Conservation (phyloP, 306 rosid species). For the Quercus aquifolioides region DNA sequence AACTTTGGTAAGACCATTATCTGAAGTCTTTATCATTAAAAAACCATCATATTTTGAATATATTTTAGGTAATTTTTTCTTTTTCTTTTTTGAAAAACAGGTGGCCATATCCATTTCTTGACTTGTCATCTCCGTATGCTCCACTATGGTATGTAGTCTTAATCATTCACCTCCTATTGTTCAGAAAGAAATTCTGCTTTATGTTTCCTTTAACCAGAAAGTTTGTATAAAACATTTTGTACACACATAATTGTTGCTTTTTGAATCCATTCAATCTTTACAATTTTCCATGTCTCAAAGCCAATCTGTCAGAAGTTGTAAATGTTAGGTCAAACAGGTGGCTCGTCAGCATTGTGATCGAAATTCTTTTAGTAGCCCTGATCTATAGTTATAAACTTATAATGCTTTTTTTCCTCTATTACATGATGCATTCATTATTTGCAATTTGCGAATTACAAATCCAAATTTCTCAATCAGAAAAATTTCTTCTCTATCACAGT, state of each 20-base stretch:
- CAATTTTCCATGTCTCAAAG: neutral
- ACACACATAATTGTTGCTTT: neutral
- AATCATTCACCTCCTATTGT: neutral
- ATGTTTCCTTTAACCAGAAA: neutral
- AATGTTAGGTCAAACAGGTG: neutral
- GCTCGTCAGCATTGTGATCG: neutral
- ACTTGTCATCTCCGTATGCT: constrained; percentile 72
- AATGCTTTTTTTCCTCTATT: neutral
- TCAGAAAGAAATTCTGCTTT: neutral
- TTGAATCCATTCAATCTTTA: neutral
- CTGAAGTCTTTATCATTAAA: neutral
- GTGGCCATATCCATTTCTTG: constrained; percentile 99
- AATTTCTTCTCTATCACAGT: neutral
- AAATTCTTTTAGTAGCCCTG: neutral
- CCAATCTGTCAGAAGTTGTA: neutral
- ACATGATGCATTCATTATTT: neutral
- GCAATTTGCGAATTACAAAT: neutral
- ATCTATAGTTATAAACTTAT: neutral
- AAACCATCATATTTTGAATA: constrained; percentile 5
- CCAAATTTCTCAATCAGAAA: neutral
- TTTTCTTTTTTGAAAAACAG: constrained; percentile 39
- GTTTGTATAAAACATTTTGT: neutral
- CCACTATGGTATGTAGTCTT: constrained; percentile 66
- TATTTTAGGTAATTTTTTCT: neutral
- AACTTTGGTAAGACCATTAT: constrained; percentile 56